Evolutionary conservation across 768 basidiomycete species (phyloP).

Genomic region (Podaxis pistillaris): DNA sequence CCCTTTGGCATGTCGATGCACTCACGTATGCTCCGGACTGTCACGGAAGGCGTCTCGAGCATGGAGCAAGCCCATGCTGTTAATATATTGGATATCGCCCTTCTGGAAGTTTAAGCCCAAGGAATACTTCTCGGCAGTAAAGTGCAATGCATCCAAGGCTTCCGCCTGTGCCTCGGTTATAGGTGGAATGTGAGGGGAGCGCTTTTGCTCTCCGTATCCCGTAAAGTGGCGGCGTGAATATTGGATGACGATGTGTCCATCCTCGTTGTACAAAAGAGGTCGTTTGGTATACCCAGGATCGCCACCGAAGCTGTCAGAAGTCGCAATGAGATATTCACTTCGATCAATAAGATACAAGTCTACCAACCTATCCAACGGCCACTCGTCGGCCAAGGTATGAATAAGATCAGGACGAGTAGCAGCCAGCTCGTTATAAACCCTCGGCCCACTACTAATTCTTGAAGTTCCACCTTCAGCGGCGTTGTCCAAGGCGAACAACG

Average conservation of each 20-base stretch:
- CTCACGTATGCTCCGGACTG: slow-evolving; percentile 40
- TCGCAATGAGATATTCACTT: neutral
- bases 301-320: slow-evolving; percentile 34
- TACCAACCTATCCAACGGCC: slow-evolving; percentile 39
- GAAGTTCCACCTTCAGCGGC: slow-evolving; percentile 45
- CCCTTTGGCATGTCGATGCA: slow-evolving; percentile 12
- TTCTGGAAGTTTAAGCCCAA: slow-evolving; percentile 45
- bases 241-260: slow-evolving; percentile 40
- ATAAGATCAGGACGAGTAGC: slow-evolving; percentile 44
- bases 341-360: neutral
- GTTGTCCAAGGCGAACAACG: slow-evolving; percentile 38
- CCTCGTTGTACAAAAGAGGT: slow-evolving; percentile 39
- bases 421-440: slow-evolving; percentile 47
- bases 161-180: slow-evolving; percentile 51
- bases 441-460: slow-evolving; percentile 40
- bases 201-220: slow-evolving; percentile 34
- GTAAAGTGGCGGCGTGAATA: slow-evolving; percentile 47
- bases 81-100: slow-evolving; percentile 50
- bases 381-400: slow-evolving; percentile 37
- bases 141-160: slow-evolving; percentile 44
- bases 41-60: slow-evolving; percentile 44
- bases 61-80: slow-evolving; percentile 42
- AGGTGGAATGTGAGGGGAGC: slow-evolving; percentile 39
- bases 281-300: slow-evolving; percentile 33
- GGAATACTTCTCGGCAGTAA: slow-evolving; percentile 41